These are phyloP conservation scores for Pyrrhoderma lamaoense DNA, from an alignment of 1,284 basidiomycete species.

Conservation along the genomic window DNA sequence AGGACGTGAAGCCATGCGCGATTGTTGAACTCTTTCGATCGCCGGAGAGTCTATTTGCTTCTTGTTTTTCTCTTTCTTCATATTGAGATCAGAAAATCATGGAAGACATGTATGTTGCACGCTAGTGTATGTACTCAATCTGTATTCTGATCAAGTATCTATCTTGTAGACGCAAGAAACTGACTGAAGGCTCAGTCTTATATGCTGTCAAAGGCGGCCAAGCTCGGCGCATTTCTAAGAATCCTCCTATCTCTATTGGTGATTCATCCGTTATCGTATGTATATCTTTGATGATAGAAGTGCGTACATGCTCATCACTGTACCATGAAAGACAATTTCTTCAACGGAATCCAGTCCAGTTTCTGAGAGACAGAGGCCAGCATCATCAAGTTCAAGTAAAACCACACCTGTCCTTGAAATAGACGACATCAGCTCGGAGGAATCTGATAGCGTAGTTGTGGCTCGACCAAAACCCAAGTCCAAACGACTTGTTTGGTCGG, in stretches of 20 bases:
- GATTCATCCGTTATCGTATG: slow-evolving; percentile 12
- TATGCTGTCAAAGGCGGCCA: slow-evolving; percentile 8
- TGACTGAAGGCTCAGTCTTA: background rate
- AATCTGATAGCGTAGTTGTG: background rate
- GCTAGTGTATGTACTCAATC: too few relatives aligned
- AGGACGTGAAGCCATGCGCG: too few relatives aligned
- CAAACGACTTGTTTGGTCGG: slow-evolving; percentile 14
- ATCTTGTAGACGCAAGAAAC: background rate
- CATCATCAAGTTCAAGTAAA: background rate
- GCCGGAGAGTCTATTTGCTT: too few relatives aligned
- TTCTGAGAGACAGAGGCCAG: background rate
- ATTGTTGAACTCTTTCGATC: too few relatives aligned
- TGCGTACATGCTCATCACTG: background rate
- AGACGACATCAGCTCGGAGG: slow-evolving; percentile 1
- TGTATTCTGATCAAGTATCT: too few relatives aligned
- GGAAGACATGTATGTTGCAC: slow-evolving; percentile 11
- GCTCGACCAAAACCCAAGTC: background rate
- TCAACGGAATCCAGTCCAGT: slow-evolving; percentile 16
- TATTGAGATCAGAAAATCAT: too few relatives aligned
- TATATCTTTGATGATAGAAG: background rate
- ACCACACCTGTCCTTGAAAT: background rate
- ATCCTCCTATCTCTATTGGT: background rate
- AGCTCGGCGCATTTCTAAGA: background rate
- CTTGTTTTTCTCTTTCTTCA: too few relatives aligned
- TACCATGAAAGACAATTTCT: slow-evolving; percentile 14